phyloP scores from a whole-genome alignment of 108 stramenopile genomes.

The Seminavis robusta region DNA sequence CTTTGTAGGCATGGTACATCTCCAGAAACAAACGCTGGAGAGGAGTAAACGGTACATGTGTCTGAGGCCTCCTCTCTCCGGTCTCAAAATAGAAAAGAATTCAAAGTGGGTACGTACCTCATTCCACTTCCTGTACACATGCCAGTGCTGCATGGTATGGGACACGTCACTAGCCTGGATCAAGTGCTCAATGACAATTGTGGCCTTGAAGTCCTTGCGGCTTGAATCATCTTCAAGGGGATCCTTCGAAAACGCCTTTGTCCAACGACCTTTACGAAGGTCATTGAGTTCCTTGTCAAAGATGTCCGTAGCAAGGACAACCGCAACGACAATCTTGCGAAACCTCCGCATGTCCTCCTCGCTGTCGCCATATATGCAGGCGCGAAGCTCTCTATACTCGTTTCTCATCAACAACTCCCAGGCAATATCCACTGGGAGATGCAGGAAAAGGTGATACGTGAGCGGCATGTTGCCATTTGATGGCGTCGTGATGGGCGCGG shows the following conservation, averaged over 20 bases:
- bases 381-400: slow-evolving; percentile 13
- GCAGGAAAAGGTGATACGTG: too few species aligned
- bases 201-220: not conserved
- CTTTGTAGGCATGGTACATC: not conserved
- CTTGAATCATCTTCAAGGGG: not conserved
- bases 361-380: slow-evolving; percentile 27
- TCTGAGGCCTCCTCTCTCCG: too few species aligned
- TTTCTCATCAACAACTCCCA: slow-evolving; percentile 7
- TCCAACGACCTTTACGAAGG: slow-evolving; percentile 5
- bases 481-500: too few species aligned
- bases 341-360: slow-evolving; percentile 24
- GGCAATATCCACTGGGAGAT: slow-evolving; percentile 34
- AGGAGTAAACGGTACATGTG: too few species aligned
- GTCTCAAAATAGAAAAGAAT: too few species aligned
- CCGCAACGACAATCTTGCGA: slow-evolving; percentile 35
- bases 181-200: slow-evolving; percentile 2
- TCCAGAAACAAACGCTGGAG: too few species aligned
- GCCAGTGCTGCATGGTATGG: too few species aligned
- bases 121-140: too few species aligned
- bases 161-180: too few species aligned
- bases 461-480: too few species aligned
- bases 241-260: slow-evolving; percentile 1
- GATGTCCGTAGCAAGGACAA: slow-evolving; percentile 46
- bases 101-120: too few species aligned
- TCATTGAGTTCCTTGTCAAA: slow-evolving; percentile 27